Base-by-base conservation (phyloP, 495 filamentous ascomycete species). In the Penicillium antarcticum region DNA sequence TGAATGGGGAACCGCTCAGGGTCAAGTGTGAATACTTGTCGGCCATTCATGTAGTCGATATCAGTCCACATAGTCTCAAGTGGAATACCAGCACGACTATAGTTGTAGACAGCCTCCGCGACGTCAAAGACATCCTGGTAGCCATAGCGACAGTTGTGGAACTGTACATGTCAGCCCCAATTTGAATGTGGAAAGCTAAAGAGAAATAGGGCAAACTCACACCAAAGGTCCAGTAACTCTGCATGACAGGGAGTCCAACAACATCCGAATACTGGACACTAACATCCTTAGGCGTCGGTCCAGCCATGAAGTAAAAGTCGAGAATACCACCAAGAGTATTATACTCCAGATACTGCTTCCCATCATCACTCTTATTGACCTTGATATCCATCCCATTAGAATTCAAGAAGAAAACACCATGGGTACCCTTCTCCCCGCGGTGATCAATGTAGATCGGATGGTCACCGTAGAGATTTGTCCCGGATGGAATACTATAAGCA, bases 1-100 rank as follows among this genome's bases (percentile, higher is more conserved):
- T 78, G 56, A 4, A 91, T 53, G 0, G 88, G 83, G 66, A 87
- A 96, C 32, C 87, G 76, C 3, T 87, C 73, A 0, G 85, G 81
- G 56, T 92, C 91, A 14, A 89, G 72, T 1, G 86, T 85, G 65
- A 96, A 94, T 40, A 91, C 80, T 52, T 71, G 74, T 62, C 87
- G 70, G 10, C 58, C 53, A 58, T 84, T 75, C 86, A 91, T 89
- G 64, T 92, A 90, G 59, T 91, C 76, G 42, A 92, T 92, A 60
- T 92, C 88, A 4, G 86, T 92, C 89, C 90, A 95, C 83, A 91
- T 89, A 0, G 87, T 91, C 66, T 96, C 89, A 7, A 96, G 71
- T 0, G 90, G 90, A 53, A 95, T 95, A 7, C 68, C 68, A 10
- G 89, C 88, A 26, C 73, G 62, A 49, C 80, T 86, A 70, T 95